A percentile compares a stretch with the other conserved stretches of the same genome.
Evolutionary conservation across 345 rosid species (phyloP).

Genomic region (Raphanus raphanistrum): DNA sequence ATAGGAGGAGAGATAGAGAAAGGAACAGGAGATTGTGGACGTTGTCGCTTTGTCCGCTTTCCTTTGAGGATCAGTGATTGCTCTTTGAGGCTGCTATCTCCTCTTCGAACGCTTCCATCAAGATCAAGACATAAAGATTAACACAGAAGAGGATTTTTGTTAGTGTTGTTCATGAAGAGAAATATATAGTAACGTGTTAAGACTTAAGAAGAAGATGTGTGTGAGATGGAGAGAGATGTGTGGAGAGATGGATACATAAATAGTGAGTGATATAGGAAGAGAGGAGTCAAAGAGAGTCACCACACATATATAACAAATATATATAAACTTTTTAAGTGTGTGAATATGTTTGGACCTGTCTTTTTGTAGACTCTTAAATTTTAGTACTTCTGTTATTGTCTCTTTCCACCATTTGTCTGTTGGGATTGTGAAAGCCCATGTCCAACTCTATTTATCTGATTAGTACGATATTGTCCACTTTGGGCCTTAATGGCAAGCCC

Average conservation of each 20-base stretch:
- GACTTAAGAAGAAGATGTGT: slow-evolving; percentile 21
- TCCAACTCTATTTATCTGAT: too few relatives aligned
- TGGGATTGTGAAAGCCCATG: too few relatives aligned
- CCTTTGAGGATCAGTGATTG: slow-evolving; percentile 54
- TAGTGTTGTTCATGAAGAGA: slow-evolving; percentile 25
- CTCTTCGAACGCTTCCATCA: slow-evolving; percentile 56
- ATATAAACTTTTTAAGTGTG: slow-evolving; percentile 32
- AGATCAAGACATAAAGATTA: slow-evolving; percentile 15
- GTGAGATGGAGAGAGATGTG: slow-evolving; percentile 43
- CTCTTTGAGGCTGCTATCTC: slow-evolving; percentile 39
- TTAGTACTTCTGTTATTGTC: slow-evolving; percentile 42
- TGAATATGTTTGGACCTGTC: slow-evolving; percentile 40
- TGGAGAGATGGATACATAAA: slow-evolving; percentile 43
- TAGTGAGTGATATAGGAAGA: slow-evolving; percentile 38
- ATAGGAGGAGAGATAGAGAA: slow-evolving; percentile 41
- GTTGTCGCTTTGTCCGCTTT: slow-evolving; percentile 71
- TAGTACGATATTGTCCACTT: too few relatives aligned
- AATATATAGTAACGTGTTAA: slow-evolving; percentile 33
- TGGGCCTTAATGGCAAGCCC: too few relatives aligned
- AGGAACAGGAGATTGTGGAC: slow-evolving; percentile 63
- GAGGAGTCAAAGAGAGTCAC: slow-evolving; percentile 44
- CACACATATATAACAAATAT: slow-evolving; percentile 32
- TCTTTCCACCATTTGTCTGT: slow-evolving; percentile 29
- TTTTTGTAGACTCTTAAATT: slow-evolving; percentile 40
- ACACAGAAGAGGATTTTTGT: slow-evolving; percentile 18